phyloP scores from a whole-genome alignment of 1,284 basidiomycete species.

The Pholiota adiposa region DNA sequence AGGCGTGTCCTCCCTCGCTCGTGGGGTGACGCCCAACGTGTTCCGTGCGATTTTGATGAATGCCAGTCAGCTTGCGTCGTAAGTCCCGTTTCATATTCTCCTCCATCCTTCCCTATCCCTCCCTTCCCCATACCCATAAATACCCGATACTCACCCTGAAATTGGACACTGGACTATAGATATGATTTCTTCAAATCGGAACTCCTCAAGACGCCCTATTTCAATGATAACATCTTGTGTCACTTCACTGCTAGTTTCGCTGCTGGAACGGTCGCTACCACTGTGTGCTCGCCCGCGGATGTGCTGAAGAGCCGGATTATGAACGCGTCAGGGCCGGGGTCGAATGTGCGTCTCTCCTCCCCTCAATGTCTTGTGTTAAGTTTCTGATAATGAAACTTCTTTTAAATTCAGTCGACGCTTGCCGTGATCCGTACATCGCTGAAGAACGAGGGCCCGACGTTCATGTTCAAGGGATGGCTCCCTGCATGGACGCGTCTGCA shows the following conservation, averaged over 20 bases:
- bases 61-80: slow-evolving; percentile 89
- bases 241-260: slow-evolving; percentile 89
- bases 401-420: slow-evolving; percentile 60
- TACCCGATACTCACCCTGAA: background rate
- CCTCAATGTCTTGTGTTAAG: no score
- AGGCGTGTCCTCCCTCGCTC: slow-evolving; percentile 71
- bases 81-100: slow-evolving; percentile 34
- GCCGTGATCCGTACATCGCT: slow-evolving; percentile 75
- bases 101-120: no score
- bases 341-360: slow-evolving; percentile 51
- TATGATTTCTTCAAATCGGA: slow-evolving; percentile 92
- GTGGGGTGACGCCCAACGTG: slow-evolving; percentile 87
- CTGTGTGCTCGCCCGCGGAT: slow-evolving; percentile 93
- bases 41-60: slow-evolving; percentile 91
- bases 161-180: slow-evolving; percentile 31
- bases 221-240: slow-evolving; percentile 79
- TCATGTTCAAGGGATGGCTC: slow-evolving; percentile 93
- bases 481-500: slow-evolving; percentile 86
- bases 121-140: no score
- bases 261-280: slow-evolving; percentile 90
- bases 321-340: slow-evolving; percentile 85
- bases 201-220: slow-evolving; percentile 69
- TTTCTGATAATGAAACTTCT: background rate
- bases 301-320: slow-evolving; percentile 91
- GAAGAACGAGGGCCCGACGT: slow-evolving; percentile 81